Evolutionary conservation across 1,284 basidiomycete genomes (phyloP).

Genomic region (Puccinia coronata): DNA sequence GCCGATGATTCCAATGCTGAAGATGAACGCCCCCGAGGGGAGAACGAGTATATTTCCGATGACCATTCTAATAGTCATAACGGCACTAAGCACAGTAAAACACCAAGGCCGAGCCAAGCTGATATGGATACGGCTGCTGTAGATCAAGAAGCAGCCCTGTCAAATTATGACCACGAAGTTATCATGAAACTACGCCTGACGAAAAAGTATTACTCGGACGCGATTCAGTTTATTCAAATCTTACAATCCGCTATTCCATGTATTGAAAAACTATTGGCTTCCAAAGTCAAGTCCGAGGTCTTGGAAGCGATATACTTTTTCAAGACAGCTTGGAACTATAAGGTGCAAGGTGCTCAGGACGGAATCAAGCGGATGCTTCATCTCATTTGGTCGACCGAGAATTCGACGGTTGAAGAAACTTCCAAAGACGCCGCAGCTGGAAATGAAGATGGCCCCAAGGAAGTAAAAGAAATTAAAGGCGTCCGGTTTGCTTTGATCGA

Average conservation of each 20-base stretch:
- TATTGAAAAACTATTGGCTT: constrained; percentile 77
- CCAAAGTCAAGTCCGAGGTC: constrained; percentile 89
- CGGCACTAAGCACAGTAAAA: constrained; percentile 6
- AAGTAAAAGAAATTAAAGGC: constrained; percentile 81
- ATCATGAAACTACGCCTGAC: constrained; percentile 73
- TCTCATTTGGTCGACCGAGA: constrained; percentile 96
- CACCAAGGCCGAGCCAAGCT: constrained; percentile 20
- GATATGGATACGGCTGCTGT: constrained; percentile 40
- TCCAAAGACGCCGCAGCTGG: constrained; percentile 29
- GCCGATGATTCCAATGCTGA: constrained; percentile 54
- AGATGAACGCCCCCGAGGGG: constrained; percentile 55
- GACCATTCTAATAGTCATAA: not conserved
- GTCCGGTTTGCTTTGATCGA: constrained; percentile 84
- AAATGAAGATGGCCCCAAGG: constrained; percentile 53
- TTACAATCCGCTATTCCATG: constrained; percentile 75
- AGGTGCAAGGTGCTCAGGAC: constrained; percentile 64
- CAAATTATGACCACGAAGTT: constrained; percentile 59
- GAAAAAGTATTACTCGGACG: constrained; percentile 85
- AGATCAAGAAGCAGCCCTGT: constrained; percentile 47
- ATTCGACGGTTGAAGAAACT: constrained; percentile 72
- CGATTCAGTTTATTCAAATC: constrained; percentile 78
- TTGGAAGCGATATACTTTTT: constrained; percentile 96
- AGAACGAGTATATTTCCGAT: not conserved
- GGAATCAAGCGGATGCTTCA: constrained; percentile 94
- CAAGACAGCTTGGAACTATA: constrained; percentile 78